phyloP scores from a whole-genome alignment of 1,139 yeast species.

The Yarrowia galli region DNA sequence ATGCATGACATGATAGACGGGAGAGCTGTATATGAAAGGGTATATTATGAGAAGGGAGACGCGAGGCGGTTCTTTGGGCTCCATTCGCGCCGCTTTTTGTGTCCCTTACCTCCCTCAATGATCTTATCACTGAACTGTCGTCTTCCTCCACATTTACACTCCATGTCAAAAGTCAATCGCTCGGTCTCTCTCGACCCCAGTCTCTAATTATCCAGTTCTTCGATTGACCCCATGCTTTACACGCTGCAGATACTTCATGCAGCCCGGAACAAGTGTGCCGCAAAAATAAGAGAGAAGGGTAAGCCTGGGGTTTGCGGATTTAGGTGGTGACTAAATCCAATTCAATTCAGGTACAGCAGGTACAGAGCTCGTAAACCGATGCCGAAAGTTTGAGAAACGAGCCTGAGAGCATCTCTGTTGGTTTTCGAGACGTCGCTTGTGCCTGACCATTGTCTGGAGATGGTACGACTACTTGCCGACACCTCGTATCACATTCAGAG shows the following conservation, averaged over 20 bases:
- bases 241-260: conserved; percentile 3
- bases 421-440: too few relatives aligned
- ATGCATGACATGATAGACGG: conserved; percentile 19
- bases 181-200: not conserved
- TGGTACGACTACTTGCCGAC: not conserved
- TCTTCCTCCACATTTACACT: not conserved
- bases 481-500: not conserved
- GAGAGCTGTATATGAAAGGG: conserved; percentile 7
- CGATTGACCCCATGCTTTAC: conserved; percentile 18
- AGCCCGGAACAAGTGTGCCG: conserved; percentile 20
- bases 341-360: not conserved
- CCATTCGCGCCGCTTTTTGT: too few relatives aligned
- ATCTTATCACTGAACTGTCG: not conserved
- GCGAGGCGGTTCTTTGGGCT: not conserved
- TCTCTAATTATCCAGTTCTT: not conserved
- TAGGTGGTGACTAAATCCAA: not conserved
- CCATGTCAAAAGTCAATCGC: not conserved
- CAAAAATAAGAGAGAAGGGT: not conserved
- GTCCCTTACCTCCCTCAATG: not conserved
- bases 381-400: too few relatives aligned
- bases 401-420: too few relatives aligned
- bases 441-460: too few relatives aligned
- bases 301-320: not conserved
- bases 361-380: too few relatives aligned
- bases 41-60: not conserved